A percentile compares a stretch with the other conserved stretches of the same genome.
These are phyloP conservation scores for Curvularia sp. DNA, from an alignment of 2,329 filamentous ascomycete species.

Conservation along the genomic window DNA sequence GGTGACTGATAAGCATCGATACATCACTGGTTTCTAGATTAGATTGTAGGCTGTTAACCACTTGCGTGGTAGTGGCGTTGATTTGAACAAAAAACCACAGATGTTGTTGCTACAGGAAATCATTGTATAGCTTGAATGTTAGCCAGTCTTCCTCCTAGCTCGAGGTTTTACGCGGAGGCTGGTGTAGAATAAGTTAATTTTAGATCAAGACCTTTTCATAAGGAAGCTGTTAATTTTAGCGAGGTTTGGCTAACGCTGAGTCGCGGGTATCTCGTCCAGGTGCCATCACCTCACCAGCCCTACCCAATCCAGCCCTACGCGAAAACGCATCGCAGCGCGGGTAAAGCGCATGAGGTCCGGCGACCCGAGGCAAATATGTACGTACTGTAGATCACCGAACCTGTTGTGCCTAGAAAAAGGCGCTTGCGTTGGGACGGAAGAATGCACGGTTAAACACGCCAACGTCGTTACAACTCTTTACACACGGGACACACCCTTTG, in stretches of 20 bases:
- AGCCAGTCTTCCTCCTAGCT: not conserved
- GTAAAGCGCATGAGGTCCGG: slow-evolving; percentile 24
- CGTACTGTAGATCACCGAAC: not conserved
- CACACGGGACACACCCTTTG: slow-evolving; percentile 18
- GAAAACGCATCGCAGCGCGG: slow-evolving; percentile 5
- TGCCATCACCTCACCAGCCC: not conserved
- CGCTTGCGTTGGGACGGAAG: slow-evolving; percentile 33
- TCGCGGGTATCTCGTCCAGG: too few species aligned
- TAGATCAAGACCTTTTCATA: too few species aligned
- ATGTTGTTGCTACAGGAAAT: not conserved
- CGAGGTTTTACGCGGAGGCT: too few species aligned
- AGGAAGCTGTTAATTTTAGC: too few species aligned
- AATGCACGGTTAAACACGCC: slow-evolving; percentile 45
- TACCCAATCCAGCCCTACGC: slow-evolving; percentile 1
- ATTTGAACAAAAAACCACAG: not conserved
- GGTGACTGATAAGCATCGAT: slow-evolving; percentile 64
- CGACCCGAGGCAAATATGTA: slow-evolving; percentile 27
- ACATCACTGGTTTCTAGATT: slow-evolving; percentile 52
- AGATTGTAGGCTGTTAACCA: not conserved
- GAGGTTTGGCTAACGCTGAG: too few species aligned
- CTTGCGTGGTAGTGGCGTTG: not conserved
- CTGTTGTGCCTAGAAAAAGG: slow-evolving; percentile 15
- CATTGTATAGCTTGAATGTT: not conserved
- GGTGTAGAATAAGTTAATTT: too few species aligned
- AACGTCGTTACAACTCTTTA: not conserved